Conservation (phyloP, 768 basidiomycete genomes). For the Boletus sensibilis region DNA sequence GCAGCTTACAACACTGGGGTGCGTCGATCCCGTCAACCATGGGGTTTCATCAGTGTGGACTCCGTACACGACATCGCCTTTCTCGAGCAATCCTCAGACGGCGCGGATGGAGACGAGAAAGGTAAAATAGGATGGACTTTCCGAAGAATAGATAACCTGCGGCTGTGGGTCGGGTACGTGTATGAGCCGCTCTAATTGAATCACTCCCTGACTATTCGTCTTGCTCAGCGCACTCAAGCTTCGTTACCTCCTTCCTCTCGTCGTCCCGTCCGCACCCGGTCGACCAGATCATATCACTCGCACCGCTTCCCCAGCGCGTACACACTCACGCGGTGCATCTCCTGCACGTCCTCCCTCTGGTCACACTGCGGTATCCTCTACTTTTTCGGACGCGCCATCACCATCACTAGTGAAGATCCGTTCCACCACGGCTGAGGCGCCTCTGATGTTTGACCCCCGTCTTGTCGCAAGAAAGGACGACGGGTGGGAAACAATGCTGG, state of each 20-base stretch:
- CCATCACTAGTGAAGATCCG: slow-evolving; percentile 35
- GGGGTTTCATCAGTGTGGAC: slow-evolving; percentile 81
- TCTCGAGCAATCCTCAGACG: slow-evolving; percentile 52
- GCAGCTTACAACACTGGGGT: slow-evolving; percentile 78
- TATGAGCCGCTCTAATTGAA: not conserved
- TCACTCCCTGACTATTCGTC: not conserved
- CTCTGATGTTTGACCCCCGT: slow-evolving; percentile 68
- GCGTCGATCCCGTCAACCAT: slow-evolving; percentile 76
- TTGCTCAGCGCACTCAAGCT: slow-evolving; percentile 71
- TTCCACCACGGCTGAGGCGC: slow-evolving; percentile 43
- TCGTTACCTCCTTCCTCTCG: slow-evolving; percentile 74
- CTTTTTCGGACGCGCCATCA: slow-evolving; percentile 18
- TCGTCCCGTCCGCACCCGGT: slow-evolving; percentile 45
- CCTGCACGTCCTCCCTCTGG: slow-evolving; percentile 21
- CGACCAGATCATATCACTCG: slow-evolving; percentile 29
- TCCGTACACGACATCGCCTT: slow-evolving; percentile 77
- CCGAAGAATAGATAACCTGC: slow-evolving; percentile 79
- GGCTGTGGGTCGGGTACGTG: slow-evolving; percentile 81
- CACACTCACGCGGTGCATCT: slow-evolving; percentile 22
- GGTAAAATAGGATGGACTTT: slow-evolving; percentile 76
- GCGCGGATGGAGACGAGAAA: slow-evolving; percentile 39
- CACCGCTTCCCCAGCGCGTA: slow-evolving; percentile 20
- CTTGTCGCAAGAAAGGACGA: slow-evolving; percentile 69
- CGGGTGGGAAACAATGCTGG: slow-evolving; percentile 83
- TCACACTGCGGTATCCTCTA: not conserved